phyloP scores from a whole-genome alignment of 2,329 filamentous ascomycete genomes.

The Mycocentrospora acerina region DNA sequence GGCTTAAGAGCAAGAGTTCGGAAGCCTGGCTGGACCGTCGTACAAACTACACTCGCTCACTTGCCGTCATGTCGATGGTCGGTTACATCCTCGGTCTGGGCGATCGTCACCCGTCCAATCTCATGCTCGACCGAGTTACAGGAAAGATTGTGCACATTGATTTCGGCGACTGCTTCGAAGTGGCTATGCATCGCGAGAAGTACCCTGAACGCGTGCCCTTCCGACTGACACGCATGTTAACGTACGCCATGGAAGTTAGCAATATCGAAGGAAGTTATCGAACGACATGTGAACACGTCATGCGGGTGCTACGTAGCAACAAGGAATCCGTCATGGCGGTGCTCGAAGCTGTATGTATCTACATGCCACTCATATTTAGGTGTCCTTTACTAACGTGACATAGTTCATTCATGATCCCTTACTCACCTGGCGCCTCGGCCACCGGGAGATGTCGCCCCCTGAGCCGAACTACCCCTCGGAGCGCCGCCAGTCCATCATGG shows the following conservation, averaged over 20 bases:
- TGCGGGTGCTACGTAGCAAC: conserved; percentile 93
- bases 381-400: conserved; percentile 8
- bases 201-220: conserved; percentile 98
- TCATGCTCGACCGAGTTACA: conserved; percentile 94
- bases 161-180: conserved; percentile 99
- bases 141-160: conserved; percentile 99
- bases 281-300: conserved; percentile 97
- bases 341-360: conserved; percentile 80
- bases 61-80: conserved; percentile 99
- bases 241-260: conserved; percentile 99
- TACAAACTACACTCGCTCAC: conserved; percentile 96
- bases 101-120: conserved; percentile 94
- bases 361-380: not conserved
- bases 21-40: conserved; percentile 96
- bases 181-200: conserved; percentile 99
- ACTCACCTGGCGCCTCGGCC: conserved; percentile 86
- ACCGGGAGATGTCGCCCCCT: conserved; percentile 59
- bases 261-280: conserved; percentile 99
- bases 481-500: conserved; percentile 61
- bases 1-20: conserved; percentile 98
- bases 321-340: conserved; percentile 99
- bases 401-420: conserved; percentile 99
- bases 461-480: conserved; percentile 62
- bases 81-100: conserved; percentile 97
- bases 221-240: conserved; percentile 97